Base-by-base conservation (phyloP, 2,329 filamentous ascomycete genomes). In the Penicillium sp. region DNA sequence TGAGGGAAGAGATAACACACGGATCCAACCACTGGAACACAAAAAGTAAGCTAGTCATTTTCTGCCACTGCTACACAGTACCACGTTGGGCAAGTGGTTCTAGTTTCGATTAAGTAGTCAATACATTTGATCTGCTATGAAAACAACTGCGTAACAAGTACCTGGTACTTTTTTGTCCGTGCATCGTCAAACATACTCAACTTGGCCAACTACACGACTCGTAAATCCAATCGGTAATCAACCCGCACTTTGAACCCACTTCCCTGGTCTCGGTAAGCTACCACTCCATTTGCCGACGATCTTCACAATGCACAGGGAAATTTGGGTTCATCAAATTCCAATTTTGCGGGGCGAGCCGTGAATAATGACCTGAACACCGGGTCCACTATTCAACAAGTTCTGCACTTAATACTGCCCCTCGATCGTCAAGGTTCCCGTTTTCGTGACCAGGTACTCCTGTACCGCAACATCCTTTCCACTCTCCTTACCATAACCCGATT, bases 401-500 rank as follows among this genome's bases (percentile, higher is more conserved):
- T 24, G 46, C 33, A 10, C 19, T 65, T 67, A 83, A 63, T 81
- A 84, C 60, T 84, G 82, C 3, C 77, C 82, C 49, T 84, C 81
- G 49, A 88, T 66, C 0, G 85, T 87, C 61, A 88, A 74, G 0
- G 85, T 88, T 9, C 85, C 86, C 0, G 86, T 88, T 77, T 88
- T 88, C 13, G 83, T 85, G 45, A 87, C 82, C 64, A 85, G 58
- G 64, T 86, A 87, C 68, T 87, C 85, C 45, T 81, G 78, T 21
- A 87, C 80, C 3, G 85, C 86, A 49, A 88, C 85, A 60, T 87
- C 84, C 71, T 87, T 88, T 16, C 86, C 86, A 31, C 80, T 83
- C 68, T 88, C 86, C 71, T 89, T 88, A 22, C 86, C 86, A 68
- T 88, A 88, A 0, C 86, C 86, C 6, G 82, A 85, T 67, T 88